Evolutionary conservation across 1,284 basidiomycete genomes (phyloP).

Genomic region (Mycena citricolor): DNA sequence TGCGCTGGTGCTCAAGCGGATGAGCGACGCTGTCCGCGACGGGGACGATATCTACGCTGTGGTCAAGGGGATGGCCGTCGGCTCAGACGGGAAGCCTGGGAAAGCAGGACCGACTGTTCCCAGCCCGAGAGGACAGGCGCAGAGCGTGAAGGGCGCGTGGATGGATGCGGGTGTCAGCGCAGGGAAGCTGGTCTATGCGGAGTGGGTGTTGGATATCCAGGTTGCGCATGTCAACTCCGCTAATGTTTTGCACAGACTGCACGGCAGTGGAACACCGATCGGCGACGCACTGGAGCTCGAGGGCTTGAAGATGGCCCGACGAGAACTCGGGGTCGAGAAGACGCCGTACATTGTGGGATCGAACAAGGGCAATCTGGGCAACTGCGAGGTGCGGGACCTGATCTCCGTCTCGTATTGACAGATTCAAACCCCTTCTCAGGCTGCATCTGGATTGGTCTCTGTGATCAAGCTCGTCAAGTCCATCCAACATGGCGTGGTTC

Average conservation of each 20-base stretch:
- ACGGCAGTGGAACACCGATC: constrained; percentile 1
- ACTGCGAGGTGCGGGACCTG: not conserved
- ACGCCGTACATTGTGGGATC: not conserved
- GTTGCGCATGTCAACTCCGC: not conserved
- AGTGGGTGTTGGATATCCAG: not conserved
- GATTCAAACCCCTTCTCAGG: not conserved
- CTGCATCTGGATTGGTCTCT: not conserved
- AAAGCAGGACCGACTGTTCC: not conserved
- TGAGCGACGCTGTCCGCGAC: not conserved
- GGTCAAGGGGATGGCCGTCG: not conserved
- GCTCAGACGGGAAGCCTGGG: not conserved
- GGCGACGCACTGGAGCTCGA: constrained; percentile 1
- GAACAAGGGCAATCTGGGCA: constrained; percentile 1
- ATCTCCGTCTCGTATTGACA: not conserved
- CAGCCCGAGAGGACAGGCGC: not conserved
- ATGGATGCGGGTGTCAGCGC: not conserved
- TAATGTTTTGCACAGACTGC: not conserved
- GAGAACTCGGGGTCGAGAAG: not conserved
- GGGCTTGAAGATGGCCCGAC: not conserved
- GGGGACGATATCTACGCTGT: not conserved
- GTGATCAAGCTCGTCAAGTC: constrained; percentile 1
- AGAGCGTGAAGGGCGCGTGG: not conserved
- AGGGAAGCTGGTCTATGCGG: not conserved
- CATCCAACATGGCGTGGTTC: not conserved
- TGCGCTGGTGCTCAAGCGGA: not conserved